These are phyloP conservation scores for Cardiospermum halicacabum DNA, from an alignment of 345 rosid species.

Conservation along the genomic window DNA sequence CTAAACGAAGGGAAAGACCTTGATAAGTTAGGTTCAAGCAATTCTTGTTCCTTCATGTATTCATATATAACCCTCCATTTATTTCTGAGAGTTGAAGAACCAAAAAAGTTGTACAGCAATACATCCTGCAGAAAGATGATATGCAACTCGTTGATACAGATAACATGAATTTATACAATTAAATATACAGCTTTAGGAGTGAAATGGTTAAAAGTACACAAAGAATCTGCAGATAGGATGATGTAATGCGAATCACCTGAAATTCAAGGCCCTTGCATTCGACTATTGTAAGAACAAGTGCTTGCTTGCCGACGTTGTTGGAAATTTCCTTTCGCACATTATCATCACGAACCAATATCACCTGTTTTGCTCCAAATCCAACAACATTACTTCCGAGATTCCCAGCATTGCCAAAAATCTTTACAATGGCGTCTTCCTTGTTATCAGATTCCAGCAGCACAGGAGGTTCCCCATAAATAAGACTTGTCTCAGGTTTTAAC, in stretches of 20 bases:
- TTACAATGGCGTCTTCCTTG: slow-evolving; percentile 30
- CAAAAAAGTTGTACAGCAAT: slow-evolving; percentile 43
- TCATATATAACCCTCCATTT: slow-evolving; percentile 47
- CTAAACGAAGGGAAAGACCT: slow-evolving; percentile 28
- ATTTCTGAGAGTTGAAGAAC: slow-evolving; percentile 37
- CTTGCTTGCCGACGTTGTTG: slow-evolving; percentile 38
- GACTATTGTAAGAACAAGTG: slow-evolving; percentile 40
- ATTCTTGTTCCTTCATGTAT: slow-evolving; percentile 31
- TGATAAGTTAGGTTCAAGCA: slow-evolving; percentile 20
- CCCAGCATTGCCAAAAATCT: slow-evolving; percentile 34
- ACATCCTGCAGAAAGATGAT: slow-evolving; percentile 33
- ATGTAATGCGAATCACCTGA: slow-evolving; percentile 26
- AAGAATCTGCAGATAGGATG: neutral
- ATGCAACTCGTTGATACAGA: neutral
- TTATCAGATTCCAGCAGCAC: slow-evolving; percentile 31
- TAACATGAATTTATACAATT: neutral
- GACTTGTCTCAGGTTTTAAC: slow-evolving; percentile 34
- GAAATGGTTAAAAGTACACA: neutral
- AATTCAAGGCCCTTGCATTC: slow-evolving; percentile 55
- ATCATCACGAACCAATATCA: slow-evolving; percentile 45
- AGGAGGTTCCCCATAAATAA: slow-evolving; percentile 49
- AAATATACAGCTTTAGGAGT: too few relatives aligned
- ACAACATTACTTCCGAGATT: slow-evolving; percentile 15
- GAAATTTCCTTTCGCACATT: slow-evolving; percentile 25
- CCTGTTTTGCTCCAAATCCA: slow-evolving; percentile 53